Evolutionary conservation across 352 stramenopile species (phyloP), one percentile per base, ranked within the genome.

Genomic region (Globisporangium heterothallicum): DNA sequence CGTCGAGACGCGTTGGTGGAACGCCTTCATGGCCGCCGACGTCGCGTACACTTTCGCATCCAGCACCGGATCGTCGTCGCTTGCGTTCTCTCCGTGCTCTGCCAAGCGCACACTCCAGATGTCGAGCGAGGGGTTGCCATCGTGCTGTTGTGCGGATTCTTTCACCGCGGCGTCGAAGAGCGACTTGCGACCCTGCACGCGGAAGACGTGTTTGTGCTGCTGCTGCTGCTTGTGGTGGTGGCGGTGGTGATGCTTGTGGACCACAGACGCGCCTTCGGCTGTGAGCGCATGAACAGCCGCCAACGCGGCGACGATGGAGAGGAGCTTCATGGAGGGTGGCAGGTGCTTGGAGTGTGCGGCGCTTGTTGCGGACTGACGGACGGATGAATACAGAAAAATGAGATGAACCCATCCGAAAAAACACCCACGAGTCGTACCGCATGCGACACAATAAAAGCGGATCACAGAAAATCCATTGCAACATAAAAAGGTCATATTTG

Each of bases 11-110:
- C 29, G 29, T 6, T 34, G 6, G 6, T 43, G 3, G 29, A 58
- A 50, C 30, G 41, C 29, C 32, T 35, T 43, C 30, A 58, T 58
- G 7, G 41, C 30, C 26, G 51, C 18, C 18, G 41, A 14, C 9
- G 51, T 58, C 22, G 51, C 42, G 42, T 58, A 58, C 41, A 51
- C 30, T 18, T 58, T 51, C 8, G 30, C 51, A 14, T 51, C 42
- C 5, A 58, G 19, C 14, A 50, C 26, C 13, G 51, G 51, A 24
- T 58, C 42, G 22, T 14, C n/a, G 2, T 9, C 10, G 16, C 19
- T 36, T 16, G 8, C 6, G 6, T 34, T 34, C 29, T 12, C 29
- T 12, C 10, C 13, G 26, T 32, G n/a, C 2, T 25, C 27, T 7
- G 19, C 36, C 12, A 36, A 26, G 6, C 19, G 49, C 36, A 56